These are phyloP conservation scores for Globisporangium spiculum DNA, from an alignment of 352 stramenopile genomes.

Conservation along the genomic window DNA sequence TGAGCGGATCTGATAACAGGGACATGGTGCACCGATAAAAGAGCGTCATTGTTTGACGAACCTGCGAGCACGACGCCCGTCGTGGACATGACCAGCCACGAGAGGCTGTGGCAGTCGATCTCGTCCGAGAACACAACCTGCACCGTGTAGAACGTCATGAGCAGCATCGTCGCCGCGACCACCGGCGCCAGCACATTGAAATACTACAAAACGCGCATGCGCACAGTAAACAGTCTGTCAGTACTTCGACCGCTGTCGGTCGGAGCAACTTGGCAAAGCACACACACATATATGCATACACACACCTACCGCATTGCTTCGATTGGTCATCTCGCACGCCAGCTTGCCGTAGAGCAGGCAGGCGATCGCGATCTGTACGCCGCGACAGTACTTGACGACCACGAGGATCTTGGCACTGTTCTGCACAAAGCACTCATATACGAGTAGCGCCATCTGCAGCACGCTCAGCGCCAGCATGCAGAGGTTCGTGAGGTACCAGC, in stretches of 20 bases:
- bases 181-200: slow-evolving; percentile 50
- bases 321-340: slow-evolving; percentile 58
- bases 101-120: slow-evolving; percentile 69
- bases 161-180: slow-evolving; percentile 44
- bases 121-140: slow-evolving; percentile 46
- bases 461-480: slow-evolving; percentile 53
- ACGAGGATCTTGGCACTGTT: slow-evolving; percentile 65
- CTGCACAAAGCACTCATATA: slow-evolving; percentile 56
- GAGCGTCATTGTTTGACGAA: slow-evolving; percentile 9
- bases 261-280: background rate
- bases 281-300: background rate
- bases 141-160: slow-evolving; percentile 51
- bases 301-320: slow-evolving; percentile 26
- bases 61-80: slow-evolving; percentile 56
- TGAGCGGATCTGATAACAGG: background rate
- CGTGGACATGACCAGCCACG: slow-evolving; percentile 70
- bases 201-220: slow-evolving; percentile 26
- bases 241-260: background rate
- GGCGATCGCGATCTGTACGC: slow-evolving; percentile 61
- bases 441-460: slow-evolving; percentile 64
- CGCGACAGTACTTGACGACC: slow-evolving; percentile 68
- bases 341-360: slow-evolving; percentile 70
- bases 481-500: slow-evolving; percentile 61
- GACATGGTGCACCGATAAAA: background rate
- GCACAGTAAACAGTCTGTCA: background rate